Conservation (phyloP, 495 filamentous ascomycete species). For the Patellaria atrata region DNA sequence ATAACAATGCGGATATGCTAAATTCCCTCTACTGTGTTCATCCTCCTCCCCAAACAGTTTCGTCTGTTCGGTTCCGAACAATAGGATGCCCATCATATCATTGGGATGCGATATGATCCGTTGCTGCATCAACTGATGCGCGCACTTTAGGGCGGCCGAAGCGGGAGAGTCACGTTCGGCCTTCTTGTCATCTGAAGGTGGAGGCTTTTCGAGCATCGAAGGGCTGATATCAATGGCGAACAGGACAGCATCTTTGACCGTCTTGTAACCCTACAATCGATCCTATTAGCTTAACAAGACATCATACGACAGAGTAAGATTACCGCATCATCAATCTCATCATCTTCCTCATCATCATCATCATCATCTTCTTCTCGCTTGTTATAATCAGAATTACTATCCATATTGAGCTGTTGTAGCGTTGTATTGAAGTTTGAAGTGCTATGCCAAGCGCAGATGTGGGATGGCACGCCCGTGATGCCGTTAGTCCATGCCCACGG, state of each 20-base stretch:
- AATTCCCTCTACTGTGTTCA: slow-evolving; percentile 36
- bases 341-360: slow-evolving; percentile 35
- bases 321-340: slow-evolving; percentile 62
- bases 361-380: slow-evolving; percentile 33
- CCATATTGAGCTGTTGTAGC: no score
- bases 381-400: no score
- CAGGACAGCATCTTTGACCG: slow-evolving; percentile 87
- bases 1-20: slow-evolving; percentile 83
- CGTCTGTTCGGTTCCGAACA: slow-evolving; percentile 80
- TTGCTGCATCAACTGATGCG: slow-evolving; percentile 91
- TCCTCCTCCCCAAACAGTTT: slow-evolving; percentile 63
- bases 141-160: slow-evolving; percentile 80
- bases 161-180: slow-evolving; percentile 54
- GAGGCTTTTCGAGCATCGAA: slow-evolving; percentile 70
- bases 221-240: slow-evolving; percentile 89
- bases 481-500: no score
- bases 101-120: slow-evolving; percentile 92
- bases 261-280: slow-evolving; percentile 63
- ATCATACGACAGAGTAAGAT: slow-evolving; percentile 1
- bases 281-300: background rate
- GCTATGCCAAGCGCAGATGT: no score
- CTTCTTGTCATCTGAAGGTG: slow-evolving; percentile 53
- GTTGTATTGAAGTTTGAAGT: no score
- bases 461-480: no score
- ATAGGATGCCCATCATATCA: slow-evolving; percentile 95